phyloP scores from a whole-genome alignment of 352 stramenopile genomes.

The Phytophthora vignae region DNA sequence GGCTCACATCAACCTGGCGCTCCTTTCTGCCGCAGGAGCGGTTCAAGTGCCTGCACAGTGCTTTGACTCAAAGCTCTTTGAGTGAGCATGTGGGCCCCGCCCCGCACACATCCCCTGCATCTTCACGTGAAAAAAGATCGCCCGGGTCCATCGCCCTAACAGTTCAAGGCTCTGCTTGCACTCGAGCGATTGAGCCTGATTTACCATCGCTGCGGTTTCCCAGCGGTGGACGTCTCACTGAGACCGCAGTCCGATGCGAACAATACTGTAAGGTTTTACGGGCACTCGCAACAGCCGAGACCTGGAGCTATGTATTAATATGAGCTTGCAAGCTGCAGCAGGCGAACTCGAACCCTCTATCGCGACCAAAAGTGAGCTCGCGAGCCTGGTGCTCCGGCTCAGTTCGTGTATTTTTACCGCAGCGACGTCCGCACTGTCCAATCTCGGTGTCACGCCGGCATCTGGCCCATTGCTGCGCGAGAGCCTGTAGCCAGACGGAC shows the following conservation, averaged over 20 bases:
- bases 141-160: not conserved
- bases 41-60: slow-evolving; percentile 8
- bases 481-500: slow-evolving; percentile 38
- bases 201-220: not conserved
- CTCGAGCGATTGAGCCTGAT: not conserved
- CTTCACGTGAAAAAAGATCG: slow-evolving; percentile 20
- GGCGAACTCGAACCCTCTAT: not conserved
- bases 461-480: slow-evolving; percentile 28
- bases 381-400: slow-evolving; percentile 8
- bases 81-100: not conserved
- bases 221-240: not conserved
- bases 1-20: not conserved
- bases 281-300: slow-evolving; percentile 2
- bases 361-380: not conserved
- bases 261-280: not conserved
- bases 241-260: not conserved
- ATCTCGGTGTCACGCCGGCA: slow-evolving; percentile 28
- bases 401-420: slow-evolving; percentile 31
- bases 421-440: slow-evolving; percentile 21
- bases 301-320: no score
- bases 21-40: not conserved
- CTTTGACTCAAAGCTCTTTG: not conserved
- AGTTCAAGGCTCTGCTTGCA: not conserved
- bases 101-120: slow-evolving; percentile 21
- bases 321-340: not conserved